Evolutionary conservation across 225 moss, liverwort and hornwort genomes (phyloP).

Genomic region (Pleurozium schreberi): DNA sequence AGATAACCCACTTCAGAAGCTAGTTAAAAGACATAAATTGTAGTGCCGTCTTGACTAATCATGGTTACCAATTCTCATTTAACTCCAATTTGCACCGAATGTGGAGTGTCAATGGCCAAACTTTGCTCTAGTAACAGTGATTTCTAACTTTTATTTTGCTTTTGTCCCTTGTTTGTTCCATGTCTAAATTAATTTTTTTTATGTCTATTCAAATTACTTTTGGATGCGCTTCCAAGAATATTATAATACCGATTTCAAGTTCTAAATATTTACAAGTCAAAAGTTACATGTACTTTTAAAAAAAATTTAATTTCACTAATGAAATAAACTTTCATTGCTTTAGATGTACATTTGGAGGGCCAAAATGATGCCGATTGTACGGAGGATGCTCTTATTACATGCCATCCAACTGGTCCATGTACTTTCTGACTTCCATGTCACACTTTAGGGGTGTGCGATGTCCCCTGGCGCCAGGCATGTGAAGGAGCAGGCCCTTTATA

Average conservation of each 20-base stretch:
- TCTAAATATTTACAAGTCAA: not conserved
- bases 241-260: not conserved
- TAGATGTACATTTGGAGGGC: not conserved
- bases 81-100: not conserved
- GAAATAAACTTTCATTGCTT: too few relatives aligned
- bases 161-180: too few relatives aligned
- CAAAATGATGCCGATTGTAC: too few relatives aligned
- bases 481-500: not conserved
- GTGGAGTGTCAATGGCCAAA: not conserved
- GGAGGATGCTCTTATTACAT: not conserved
- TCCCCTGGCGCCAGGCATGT: not conserved
- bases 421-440: not conserved
- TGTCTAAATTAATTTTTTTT: not conserved
- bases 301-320: too few relatives aligned
- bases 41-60: accelerated
- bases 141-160: not conserved
- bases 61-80: accelerated
- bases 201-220: not conserved
- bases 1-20: not conserved
- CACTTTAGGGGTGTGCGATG: not conserved
- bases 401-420: not conserved
- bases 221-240: not conserved
- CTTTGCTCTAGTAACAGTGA: accelerated
- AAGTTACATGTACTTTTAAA: not conserved
- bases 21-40: not conserved